Percentiles rank a stretch among this genome's conserved stretches.
These are phyloP conservation scores for Jimgerdemannia flammicorona DNA, from an alignment of 192 early-diverging fungal species.

Conservation along the genomic window DNA sequence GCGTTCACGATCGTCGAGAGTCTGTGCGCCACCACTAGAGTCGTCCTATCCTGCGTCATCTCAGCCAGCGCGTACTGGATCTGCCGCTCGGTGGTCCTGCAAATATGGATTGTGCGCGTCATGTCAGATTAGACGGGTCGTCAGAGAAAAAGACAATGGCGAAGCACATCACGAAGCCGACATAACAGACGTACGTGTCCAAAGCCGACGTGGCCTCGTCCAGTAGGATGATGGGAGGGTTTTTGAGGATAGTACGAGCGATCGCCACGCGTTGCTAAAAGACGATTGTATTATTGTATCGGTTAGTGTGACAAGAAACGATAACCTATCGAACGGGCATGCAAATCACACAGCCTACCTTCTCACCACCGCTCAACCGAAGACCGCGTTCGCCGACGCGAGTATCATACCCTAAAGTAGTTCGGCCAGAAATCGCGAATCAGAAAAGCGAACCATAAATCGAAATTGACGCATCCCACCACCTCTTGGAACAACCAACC, in stretches of 20 bases:
- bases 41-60: constrained; percentile 81
- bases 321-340: no score
- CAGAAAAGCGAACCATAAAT: no score
- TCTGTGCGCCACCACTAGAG: constrained; percentile 84
- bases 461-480: not conserved
- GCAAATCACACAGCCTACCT: constrained; percentile 24
- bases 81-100: constrained; percentile 52
- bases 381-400: constrained; percentile 68
- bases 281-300: constrained; percentile 14
- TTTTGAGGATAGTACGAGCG: constrained; percentile 77
- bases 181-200: constrained; percentile 59
- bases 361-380: constrained; percentile 89
- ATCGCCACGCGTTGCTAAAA: constrained; percentile 78
- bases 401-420: constrained; percentile 40
- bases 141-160: constrained; percentile 3
- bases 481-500: no score
- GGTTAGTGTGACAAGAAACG: constrained; percentile 28
- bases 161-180: not conserved
- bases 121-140: not conserved
- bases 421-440: no score
- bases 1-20: constrained; percentile 81
- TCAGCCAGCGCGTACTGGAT: constrained; percentile 80
- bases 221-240: constrained; percentile 61
- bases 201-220: constrained; percentile 92
- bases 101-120: not conserved